Base-by-base conservation (phyloP, 768 basidiomycete species). In the Boletus rufocinnamomeus region DNA sequence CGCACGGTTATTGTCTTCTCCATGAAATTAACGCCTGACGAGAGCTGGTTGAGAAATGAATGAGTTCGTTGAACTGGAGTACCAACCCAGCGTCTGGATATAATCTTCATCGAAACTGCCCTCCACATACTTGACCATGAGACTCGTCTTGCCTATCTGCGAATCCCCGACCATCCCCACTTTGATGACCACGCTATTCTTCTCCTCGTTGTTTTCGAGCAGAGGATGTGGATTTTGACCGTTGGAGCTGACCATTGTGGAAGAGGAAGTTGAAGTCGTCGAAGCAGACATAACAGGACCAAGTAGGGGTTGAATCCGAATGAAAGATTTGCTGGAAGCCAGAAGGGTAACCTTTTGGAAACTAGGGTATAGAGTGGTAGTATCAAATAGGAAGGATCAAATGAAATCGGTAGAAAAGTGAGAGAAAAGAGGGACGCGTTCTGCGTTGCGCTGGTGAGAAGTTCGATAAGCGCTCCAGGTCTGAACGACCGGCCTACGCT, bases 101-200 rank as follows among this genome's bases (percentile, higher is more conserved):
- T 98, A 98, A 75, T 98, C 96, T 80, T 96, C 95, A 76, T 97
- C 95, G 75, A 96, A 97, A 76, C 90, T 93, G 52, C 96, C 96
- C 79, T 99, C 96, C 60, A 98, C 95, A 71, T 98, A 98, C 79
- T 98, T 98, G 76, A 98, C 95, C 96, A 98, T 98, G 73, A 98
- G 81, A 76, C 92, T 94, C 63, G 96, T 98, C 84, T 98, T 98
- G 66, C 96, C 95, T 71, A 98, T 98, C 80, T 98, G 96, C 69
- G 94, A 95, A 80, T 99, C 96, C 50, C 97, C 97, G 48, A 99
- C 94, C 96, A 99, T 99, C 56, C 96, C 96, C 51, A 99, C 96
- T 76, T 99, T 98, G 75, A 97, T 91, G 53, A 96, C 94, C 67
- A 97, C 93, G 72, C 92, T 89, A 71, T 89, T 89, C 81, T 86